Evolutionary conservation across 148 eudicot species (phyloP), one percentile per base, ranked within the genome.

Genomic region (Camellia japonica): DNA sequence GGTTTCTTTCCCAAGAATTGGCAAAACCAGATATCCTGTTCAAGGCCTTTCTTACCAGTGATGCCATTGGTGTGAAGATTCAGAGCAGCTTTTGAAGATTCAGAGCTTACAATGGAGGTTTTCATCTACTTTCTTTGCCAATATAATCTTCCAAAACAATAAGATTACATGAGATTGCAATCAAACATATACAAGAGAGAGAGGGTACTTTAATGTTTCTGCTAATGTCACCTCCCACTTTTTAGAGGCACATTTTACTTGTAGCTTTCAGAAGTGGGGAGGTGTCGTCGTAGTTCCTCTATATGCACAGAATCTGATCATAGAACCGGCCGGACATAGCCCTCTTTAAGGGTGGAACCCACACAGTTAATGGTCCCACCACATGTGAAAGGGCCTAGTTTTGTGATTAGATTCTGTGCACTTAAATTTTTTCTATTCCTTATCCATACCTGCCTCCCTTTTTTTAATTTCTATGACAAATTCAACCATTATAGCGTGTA

Each of bases 401-500:
- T 30, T 30, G 38, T 30, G 38, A 30, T 30, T 30, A 30, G 38
- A 30, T 30, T 30, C 38, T 30, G 38, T 30, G 38, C 38, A 30
- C 38, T 30, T 30, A 30, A 30, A 30, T 30, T 30, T 30, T 30
- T 30, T 30, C 38, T 84, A 84, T 84, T 85, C 88, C 81, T 88
- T 89, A 81, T 81, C 90, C 90, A 83, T 68, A 66, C n/a, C 79
- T 73, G 75, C 79, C 76, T 69, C 76, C 47, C 79, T 23, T 60
- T 30, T 80, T 71, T 74, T 44, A 52, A 20, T 66, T 65, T 73
- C 77, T 75, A 55, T 68, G 60, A 11, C 20, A 75, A 56, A 68
- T 56, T 43, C n/a, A 61, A 68, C 68, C 43, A 55, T 75, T 75
- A 15, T 66, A 62, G 58, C 15, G 56, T 52, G 66, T 12, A 42